Evolutionary conservation across 768 basidiomycete genomes (phyloP).

Genomic region (Tricholomella constricta): DNA sequence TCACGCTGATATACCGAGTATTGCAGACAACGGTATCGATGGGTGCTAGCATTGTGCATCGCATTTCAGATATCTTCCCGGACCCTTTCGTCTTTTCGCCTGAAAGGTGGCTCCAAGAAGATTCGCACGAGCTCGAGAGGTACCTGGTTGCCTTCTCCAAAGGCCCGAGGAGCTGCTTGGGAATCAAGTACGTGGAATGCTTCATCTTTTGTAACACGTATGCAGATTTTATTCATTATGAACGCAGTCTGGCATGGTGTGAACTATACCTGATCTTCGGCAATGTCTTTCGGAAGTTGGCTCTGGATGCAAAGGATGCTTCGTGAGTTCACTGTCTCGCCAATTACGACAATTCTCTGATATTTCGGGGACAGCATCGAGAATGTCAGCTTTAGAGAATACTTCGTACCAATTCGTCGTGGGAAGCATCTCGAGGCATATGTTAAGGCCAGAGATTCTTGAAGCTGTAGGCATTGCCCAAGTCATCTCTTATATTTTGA

Average conservation of each 20-base stretch:
- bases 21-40: constrained; percentile 37
- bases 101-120: constrained; percentile 42
- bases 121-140: constrained; percentile 38
- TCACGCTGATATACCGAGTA: too few relatives aligned
- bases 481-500: too few relatives aligned
- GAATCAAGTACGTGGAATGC: constrained; percentile 45
- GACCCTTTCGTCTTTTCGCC: constrained; percentile 41
- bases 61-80: constrained; percentile 40
- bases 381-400: constrained; percentile 35
- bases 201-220: too few relatives aligned
- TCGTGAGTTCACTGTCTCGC: constrained; percentile 26
- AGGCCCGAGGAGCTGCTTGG: constrained; percentile 47
- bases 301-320: constrained; percentile 33
- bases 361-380: constrained; percentile 22
- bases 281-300: constrained; percentile 26
- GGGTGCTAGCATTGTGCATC: constrained; percentile 40
- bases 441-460: constrained; percentile 21
- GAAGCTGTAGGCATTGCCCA: neutral
- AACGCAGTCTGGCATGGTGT: constrained; percentile 43
- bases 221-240: too few relatives aligned
- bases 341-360: neutral
- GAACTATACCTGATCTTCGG: constrained; percentile 44
- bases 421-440: constrained; percentile 34
- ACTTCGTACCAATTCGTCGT: constrained; percentile 37
- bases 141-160: constrained; percentile 46